Conservation (phyloP, 2,329 filamentous ascomycete species). For the Sarocladiaceae sp. region DNA sequence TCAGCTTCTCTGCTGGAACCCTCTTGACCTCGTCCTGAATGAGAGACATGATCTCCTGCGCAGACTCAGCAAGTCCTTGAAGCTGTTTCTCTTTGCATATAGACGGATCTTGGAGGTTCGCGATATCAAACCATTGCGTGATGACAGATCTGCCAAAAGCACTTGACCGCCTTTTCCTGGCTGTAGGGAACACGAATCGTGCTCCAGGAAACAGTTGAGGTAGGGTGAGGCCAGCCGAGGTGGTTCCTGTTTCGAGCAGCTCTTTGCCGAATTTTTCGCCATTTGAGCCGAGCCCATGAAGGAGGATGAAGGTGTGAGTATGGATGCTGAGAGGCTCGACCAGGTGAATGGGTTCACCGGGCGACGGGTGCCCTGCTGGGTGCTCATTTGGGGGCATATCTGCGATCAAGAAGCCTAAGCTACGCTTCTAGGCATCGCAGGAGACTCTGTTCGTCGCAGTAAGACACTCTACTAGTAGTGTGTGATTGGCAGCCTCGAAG, state of each 20-base stretch:
- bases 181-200: slow-evolving; percentile 46
- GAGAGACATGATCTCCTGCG: slow-evolving; percentile 25
- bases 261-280: slow-evolving; percentile 26
- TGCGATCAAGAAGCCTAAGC: too few relatives aligned
- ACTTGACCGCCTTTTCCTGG: slow-evolving; percentile 35
- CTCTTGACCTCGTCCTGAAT: slow-evolving; percentile 25
- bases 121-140: slow-evolving; percentile 47
- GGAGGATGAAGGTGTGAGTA: slow-evolving; percentile 22
- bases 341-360: slow-evolving; percentile 13
- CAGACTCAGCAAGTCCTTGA: slow-evolving; percentile 36
- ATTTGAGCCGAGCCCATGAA: slow-evolving; percentile 26
- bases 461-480: not conserved
- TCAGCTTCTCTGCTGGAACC: slow-evolving; percentile 29
- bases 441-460: not conserved
- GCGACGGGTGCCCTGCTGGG: not conserved
- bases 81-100: slow-evolving; percentile 36
- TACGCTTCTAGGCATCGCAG: not conserved
- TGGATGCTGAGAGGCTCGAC: slow-evolving; percentile 17
- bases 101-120: slow-evolving; percentile 31
- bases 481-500: not conserved
- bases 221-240: slow-evolving; percentile 19
- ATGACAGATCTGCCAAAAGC: slow-evolving; percentile 35
- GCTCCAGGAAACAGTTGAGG: slow-evolving; percentile 29
- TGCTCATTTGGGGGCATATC: too few relatives aligned
- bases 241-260: slow-evolving; percentile 21